phyloP scores from a whole-genome alignment of 73 alveolate species.

The Uronychia binucleata region DNA sequence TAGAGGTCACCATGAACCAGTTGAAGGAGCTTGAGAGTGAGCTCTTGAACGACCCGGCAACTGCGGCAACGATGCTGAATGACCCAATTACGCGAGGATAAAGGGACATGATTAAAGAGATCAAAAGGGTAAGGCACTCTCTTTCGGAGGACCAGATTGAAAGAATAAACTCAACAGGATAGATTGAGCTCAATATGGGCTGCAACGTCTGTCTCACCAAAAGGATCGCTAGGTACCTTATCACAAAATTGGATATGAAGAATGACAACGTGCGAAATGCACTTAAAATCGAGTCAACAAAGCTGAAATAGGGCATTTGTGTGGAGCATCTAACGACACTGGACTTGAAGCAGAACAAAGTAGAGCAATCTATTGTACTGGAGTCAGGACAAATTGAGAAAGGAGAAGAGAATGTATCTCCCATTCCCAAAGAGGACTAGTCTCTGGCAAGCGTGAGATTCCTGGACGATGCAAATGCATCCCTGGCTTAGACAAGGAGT shows the following conservation, averaged over 20 bases:
- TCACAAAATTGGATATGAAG: not conserved
- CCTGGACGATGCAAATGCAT: too few relatives aligned
- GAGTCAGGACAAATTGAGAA: too few relatives aligned
- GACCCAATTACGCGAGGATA: not conserved
- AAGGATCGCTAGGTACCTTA: not conserved
- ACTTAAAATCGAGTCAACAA: too few relatives aligned
- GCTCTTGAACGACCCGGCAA: not conserved
- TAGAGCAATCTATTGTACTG: too few relatives aligned
- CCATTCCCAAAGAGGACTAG: too few relatives aligned
- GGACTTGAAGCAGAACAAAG: too few relatives aligned
- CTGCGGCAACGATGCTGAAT: not conserved
- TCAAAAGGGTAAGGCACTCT: not conserved
- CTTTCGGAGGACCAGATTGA: not conserved
- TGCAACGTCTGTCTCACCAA: not conserved
- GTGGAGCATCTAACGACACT: too few relatives aligned
- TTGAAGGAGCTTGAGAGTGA: not conserved
- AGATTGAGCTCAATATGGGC: not conserved
- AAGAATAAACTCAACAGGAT: not conserved
- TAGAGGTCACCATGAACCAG: not conserved
- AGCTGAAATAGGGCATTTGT: too few relatives aligned
- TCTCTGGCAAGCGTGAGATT: too few relatives aligned
- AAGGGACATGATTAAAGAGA: not conserved
- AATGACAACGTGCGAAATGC: too few relatives aligned
- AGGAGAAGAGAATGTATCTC: too few relatives aligned
- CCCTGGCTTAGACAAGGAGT: too few relatives aligned